Conservation (phyloP, 2,329 filamentous ascomycete genomes). For the Trichoderma cornu-damae region DNA sequence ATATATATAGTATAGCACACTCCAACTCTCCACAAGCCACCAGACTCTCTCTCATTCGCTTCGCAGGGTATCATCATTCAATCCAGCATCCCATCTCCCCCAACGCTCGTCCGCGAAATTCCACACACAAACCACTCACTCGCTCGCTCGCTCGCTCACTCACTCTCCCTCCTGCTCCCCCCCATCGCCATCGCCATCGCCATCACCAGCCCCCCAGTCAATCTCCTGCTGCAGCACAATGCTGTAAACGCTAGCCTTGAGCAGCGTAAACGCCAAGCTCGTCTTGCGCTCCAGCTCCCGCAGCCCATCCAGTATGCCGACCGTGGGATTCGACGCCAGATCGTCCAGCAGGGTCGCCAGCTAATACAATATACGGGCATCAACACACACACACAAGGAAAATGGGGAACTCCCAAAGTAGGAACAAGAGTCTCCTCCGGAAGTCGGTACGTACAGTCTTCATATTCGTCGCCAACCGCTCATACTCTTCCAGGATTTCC, state of each 20-base stretch:
- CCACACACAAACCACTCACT: neutral
- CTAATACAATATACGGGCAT: no score
- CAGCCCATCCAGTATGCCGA: slow-evolving; percentile 79
- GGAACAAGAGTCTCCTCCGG: neutral
- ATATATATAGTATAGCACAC: no score
- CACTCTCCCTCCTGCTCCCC: neutral
- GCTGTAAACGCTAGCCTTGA: slow-evolving; percentile 98
- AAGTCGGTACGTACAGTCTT: slow-evolving; percentile 59
- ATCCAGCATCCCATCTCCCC: no score
- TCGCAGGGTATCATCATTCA: no score
- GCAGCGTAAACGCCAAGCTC: slow-evolving; percentile 84
- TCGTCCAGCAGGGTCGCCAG: slow-evolving; percentile 56
- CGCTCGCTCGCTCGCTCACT: neutral
- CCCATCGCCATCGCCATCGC: neutral
- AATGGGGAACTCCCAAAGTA: neutral
- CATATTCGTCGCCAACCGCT: slow-evolving; percentile 80
- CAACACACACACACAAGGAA: neutral
- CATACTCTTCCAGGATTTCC: slow-evolving; percentile 91
- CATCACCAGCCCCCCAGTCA: slow-evolving; percentile 52
- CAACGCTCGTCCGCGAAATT: no score
- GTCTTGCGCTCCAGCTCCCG: slow-evolving; percentile 90
- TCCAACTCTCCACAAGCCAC: neutral
- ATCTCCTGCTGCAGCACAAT: slow-evolving; percentile 98
- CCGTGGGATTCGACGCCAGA: slow-evolving; percentile 65
- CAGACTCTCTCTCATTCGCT: neutral